Conservation (phyloP, 1,284 basidiomycete species). For the Lentinula novae-zelandiae region DNA sequence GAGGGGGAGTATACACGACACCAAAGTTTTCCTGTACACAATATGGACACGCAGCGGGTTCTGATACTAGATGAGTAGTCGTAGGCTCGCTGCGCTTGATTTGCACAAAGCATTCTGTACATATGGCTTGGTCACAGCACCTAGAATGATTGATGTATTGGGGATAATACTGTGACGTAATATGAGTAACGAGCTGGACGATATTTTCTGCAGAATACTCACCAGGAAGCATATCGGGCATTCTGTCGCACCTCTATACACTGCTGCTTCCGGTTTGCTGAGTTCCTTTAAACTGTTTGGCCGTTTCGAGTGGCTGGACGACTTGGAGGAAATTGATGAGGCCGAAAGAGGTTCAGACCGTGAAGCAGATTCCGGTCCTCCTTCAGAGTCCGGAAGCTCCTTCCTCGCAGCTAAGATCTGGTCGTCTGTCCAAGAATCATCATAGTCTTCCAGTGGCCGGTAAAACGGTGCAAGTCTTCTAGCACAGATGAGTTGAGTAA, state of each 20-base stretch:
- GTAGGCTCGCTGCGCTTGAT: slow-evolving; percentile 96
- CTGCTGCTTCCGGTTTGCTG: slow-evolving; percentile 65
- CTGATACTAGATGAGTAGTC: slow-evolving; percentile 87
- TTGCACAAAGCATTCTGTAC: slow-evolving; percentile 99
- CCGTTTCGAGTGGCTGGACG: slow-evolving; percentile 41
- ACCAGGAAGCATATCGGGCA: slow-evolving; percentile 99
- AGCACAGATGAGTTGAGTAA: slow-evolving; percentile 83
- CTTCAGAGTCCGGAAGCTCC: slow-evolving; percentile 48
- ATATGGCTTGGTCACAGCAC: slow-evolving; percentile 98
- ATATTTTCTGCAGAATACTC: slow-evolving; percentile 33
- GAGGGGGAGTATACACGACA: slow-evolving; percentile 83
- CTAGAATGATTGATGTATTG: slow-evolving; percentile 94
- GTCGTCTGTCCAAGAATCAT: slow-evolving; percentile 81
- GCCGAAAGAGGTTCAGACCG: slow-evolving; percentile 35
- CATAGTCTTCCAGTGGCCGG: slow-evolving; percentile 91
- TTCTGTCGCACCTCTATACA: slow-evolving; percentile 87
- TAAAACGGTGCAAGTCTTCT: slow-evolving; percentile 95
- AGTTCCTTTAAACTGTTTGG: slow-evolving; percentile 54
- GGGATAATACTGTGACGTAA: slow-evolving; percentile 76
- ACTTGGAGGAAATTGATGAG: slow-evolving; percentile 29
- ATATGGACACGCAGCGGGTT: slow-evolving; percentile 94
- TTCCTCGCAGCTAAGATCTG: slow-evolving; percentile 77
- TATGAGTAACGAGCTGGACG: slow-evolving; percentile 17
- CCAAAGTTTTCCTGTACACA: slow-evolving; percentile 98
- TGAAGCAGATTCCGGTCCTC: slow-evolving; percentile 25